These are phyloP conservation scores for Xerocomellus intermedius DNA, from an alignment of 768 basidiomycete species.

Conservation along the genomic window DNA sequence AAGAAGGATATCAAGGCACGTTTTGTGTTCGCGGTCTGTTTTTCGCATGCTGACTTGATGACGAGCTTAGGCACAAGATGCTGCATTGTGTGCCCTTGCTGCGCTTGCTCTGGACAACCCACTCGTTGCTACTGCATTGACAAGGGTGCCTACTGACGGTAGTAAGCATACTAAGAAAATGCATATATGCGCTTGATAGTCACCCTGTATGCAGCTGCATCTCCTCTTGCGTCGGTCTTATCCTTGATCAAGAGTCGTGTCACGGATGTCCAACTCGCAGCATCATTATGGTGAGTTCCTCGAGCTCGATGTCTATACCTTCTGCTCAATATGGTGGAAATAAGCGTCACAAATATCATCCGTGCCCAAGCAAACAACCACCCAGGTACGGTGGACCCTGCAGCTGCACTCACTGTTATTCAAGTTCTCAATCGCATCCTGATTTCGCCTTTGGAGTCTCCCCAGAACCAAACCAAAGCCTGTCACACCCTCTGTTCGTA, in stretches of 20 bases:
- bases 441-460: constrained; percentile 39
- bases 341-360: constrained; percentile 60
- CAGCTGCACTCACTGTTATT: constrained; percentile 57
- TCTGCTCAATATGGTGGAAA: background rate
- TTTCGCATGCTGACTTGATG: background rate
- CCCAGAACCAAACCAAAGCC: constrained; percentile 54
- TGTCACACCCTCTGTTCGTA: constrained; percentile 75
- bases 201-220: constrained; percentile 6
- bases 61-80: constrained; percentile 56
- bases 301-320: background rate
- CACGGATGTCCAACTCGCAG: constrained; percentile 64
- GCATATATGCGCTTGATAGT: constrained; percentile 3
- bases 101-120: constrained; percentile 64
- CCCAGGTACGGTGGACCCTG: constrained; percentile 39
- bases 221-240: constrained; percentile 42
- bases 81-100: constrained; percentile 60
- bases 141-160: constrained; percentile 42
- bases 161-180: constrained; percentile 29
- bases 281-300: constrained; percentile 58
- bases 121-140: constrained; percentile 47
- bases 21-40: background rate
- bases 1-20: constrained; percentile 55
- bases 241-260: constrained; percentile 56
- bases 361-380: constrained; percentile 44
- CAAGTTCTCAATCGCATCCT: constrained; percentile 68